Evolutionary conservation across 345 rosid species (phyloP), one percentile per base, ranked within the genome.

Genomic region (Gynandropsis gynandra): DNA sequence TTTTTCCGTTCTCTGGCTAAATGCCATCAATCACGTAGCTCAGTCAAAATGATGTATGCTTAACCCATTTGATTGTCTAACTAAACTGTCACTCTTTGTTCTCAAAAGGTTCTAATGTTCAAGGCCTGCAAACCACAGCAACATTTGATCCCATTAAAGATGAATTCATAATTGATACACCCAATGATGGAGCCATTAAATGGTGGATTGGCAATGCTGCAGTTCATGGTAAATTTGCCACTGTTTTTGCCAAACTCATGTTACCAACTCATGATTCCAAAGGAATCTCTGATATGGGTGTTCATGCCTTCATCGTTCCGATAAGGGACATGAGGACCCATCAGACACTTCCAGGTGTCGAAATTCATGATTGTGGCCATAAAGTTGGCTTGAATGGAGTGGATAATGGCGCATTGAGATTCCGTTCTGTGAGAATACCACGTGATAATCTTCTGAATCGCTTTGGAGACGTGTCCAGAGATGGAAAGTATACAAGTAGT

Each of bases 171-270:
- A 76, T 88, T 17, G 73, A 83, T 68, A 93, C 97, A 3, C 95
- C 95, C 32, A 65, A 85, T 63, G 95, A 93, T 33, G 97, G 99
- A 49, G 97, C 97, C 32, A 88, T 88, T 61, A 93, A 93, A 67
- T 93, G 99, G 99, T 88, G 97, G 99, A 93, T 88, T 64, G 97
- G 99, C 34, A 92, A 92, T 65, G 98, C 98, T 47, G 98, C 97
- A 6, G 95, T 85, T 63, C 95, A 93, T 61, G 99, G 99, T 7
- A 93, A 83, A 75, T 85, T 93, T 40, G 99, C 95, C 13, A 72
- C 83, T 49, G 99, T 88, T 69, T 93, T 93, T 54, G 97, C 99
- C 32, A 85, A 63, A 73, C 71, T 88, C 32, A 60, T 85, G 63
- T 72, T 85, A 72, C 99, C 94, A n/a, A 80, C 95, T 52, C 89